Base-by-base conservation (phyloP, 768 basidiomycete species). In the Agaricus bisporus region DNA sequence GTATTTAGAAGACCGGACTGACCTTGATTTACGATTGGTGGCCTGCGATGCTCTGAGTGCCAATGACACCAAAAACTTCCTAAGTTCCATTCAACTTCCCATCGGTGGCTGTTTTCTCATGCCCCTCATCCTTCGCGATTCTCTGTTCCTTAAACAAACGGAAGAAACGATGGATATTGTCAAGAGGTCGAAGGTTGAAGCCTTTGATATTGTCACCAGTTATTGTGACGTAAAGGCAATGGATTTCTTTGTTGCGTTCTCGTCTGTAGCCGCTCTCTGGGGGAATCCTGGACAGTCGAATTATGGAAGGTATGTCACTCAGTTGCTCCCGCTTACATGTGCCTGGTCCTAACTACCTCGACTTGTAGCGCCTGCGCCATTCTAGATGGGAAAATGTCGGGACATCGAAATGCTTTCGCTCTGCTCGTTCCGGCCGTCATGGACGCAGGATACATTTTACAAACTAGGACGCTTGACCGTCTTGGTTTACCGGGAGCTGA, bases 201-300 rank as follows among this genome's bases (percentile, higher is more conserved):
- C 66, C 0, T 63, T 68, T 18, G 44, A 61, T 1, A 61, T 58
- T 12, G 47, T 73, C 4, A 58, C 65, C 28, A 53, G 60, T 14
- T 58, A 62, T 7, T 50, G 67, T 9, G 56, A 64, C 39, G 54
- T 73, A 17, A 42, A 55, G 11, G 43, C 49, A 8, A 59, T 72
- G n/a, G 72, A 73, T 22, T 74, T 73, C 56, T 54, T 72, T 14
- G 57, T 73, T 41, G 58, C 64, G 2, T 63, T 71, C 35, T 69
- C 70, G 0, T 70, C 71, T 1, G 64, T 70, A 5, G 54, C 66
- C 5, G 60, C 55, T 8, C 28, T 67, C 9, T 69, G 71, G 56
- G 73, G 73, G 11, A 64, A 57, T 46, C 59, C 61, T 15, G 73
- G 72, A 2, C 73, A 74, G 56, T 65, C 70, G 0, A 74, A 73